These are phyloP conservation scores for Suhomyces pyralidae DNA, from an alignment of 805 yeast genomes.

Conservation along the genomic window DNA sequence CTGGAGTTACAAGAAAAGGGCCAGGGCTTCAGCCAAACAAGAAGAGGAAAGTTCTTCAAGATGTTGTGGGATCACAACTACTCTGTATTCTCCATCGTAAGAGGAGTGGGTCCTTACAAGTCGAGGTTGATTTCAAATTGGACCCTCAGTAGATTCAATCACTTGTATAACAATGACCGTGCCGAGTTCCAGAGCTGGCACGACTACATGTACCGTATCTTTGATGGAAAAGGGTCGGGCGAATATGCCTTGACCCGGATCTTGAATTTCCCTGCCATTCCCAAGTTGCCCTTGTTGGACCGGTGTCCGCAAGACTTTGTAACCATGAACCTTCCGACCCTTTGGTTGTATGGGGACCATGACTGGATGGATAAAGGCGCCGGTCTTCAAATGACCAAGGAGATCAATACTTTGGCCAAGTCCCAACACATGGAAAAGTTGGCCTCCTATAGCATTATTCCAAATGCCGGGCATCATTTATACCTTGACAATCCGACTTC, in stretches of 20 bases:
- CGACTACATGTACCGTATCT: constrained; percentile 51
- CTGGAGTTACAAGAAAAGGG: constrained; percentile 7
- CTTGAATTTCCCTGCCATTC: constrained; percentile 56
- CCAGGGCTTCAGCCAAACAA: constrained; percentile 9
- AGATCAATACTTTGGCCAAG: constrained; percentile 21
- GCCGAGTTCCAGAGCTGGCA: constrained; percentile 43
- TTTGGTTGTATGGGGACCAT: constrained; percentile 64
- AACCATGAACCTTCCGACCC: constrained; percentile 41
- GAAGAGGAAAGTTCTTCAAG: constrained; percentile 24
- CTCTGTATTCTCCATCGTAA: constrained; percentile 54
- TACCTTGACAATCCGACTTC: constrained; percentile 47
- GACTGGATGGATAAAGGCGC: constrained; percentile 73
- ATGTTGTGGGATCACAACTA: constrained; percentile 51
- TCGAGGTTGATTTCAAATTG: constrained; percentile 51
- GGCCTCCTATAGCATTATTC: constrained; percentile 33
- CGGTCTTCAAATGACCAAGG: constrained; percentile 37
- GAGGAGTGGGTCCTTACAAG: constrained; percentile 52
- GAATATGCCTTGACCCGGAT: constrained; percentile 61
- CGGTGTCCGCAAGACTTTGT: constrained; percentile 44
- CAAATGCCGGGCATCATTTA: constrained; percentile 53
- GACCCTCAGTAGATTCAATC: constrained; percentile 49
- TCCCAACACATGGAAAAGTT: constrained; percentile 25
- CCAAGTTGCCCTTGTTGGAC: constrained; percentile 55
- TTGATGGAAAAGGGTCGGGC: constrained; percentile 59
- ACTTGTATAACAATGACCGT: constrained; percentile 33